These are phyloP conservation scores for Yamadazyma diddensiae DNA, from an alignment of 1,139 yeast species.

Conservation along the genomic window DNA sequence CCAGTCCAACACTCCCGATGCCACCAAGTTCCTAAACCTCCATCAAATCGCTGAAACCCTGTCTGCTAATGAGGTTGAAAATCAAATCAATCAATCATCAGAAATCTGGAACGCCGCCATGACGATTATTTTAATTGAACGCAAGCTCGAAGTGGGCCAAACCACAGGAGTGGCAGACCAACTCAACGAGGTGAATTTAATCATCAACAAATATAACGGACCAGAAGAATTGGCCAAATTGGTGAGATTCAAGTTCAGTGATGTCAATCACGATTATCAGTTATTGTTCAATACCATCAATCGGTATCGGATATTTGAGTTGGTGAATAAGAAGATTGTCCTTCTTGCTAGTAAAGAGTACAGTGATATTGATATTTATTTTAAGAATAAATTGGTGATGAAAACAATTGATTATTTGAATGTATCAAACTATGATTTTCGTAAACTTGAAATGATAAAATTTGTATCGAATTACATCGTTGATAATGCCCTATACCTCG, in stretches of 20 bases:
- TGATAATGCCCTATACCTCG: slow-evolving; percentile 4
- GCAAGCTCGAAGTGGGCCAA: background rate
- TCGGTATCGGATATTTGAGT: slow-evolving; percentile 28
- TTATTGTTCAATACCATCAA: slow-evolving; percentile 18
- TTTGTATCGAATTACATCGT: slow-evolving; percentile 18
- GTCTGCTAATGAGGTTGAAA: too few relatives aligned
- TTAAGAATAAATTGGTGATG: slow-evolving; percentile 12
- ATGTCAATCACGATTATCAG: slow-evolving; percentile 31
- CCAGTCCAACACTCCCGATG: too few relatives aligned
- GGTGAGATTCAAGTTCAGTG: slow-evolving; percentile 15
- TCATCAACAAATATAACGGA: background rate
- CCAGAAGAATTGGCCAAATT: slow-evolving; percentile 4
- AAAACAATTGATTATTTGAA: slow-evolving; percentile 31
- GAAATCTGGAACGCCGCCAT: too few relatives aligned
- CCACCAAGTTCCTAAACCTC: too few relatives aligned
- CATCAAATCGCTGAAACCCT: too few relatives aligned
- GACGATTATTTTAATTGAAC: background rate
- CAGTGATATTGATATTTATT: slow-evolving; percentile 4
- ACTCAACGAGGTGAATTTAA: background rate
- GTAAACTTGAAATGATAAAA: slow-evolving; percentile 26
- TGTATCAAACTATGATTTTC: slow-evolving; percentile 34
- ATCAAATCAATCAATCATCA: background rate
- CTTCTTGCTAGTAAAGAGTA: slow-evolving; percentile 14
- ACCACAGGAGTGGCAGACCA: background rate
- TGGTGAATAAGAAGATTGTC: slow-evolving; percentile 38